phyloP scores from a whole-genome alignment of 257 asterid species.

The Scutellaria baicalensis region DNA sequence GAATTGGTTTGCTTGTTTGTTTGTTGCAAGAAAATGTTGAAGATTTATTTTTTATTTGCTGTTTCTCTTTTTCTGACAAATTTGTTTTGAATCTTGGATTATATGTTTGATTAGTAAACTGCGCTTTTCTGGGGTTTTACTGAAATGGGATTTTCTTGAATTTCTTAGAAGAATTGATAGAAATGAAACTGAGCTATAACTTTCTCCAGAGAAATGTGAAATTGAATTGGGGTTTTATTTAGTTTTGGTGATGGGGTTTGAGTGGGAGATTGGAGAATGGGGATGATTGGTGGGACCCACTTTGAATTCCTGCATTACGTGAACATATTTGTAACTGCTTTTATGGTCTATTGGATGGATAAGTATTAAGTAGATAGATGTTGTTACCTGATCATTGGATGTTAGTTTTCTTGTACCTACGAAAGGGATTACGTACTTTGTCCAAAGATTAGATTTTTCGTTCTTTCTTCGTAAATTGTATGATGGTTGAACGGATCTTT shows the following conservation, averaged over 20 bases:
- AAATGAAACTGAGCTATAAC: background rate
- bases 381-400: conserved; percentile 10
- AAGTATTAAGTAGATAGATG: background rate
- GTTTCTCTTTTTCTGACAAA: background rate
- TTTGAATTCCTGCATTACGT: conserved; percentile 18
- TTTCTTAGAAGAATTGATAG: conserved; percentile 7
- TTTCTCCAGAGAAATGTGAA: background rate
- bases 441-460: background rate
- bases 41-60: background rate
- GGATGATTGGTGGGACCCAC: conserved; percentile 26
- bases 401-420: conserved; percentile 11
- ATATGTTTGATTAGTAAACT: background rate
- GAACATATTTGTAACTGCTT: conserved; percentile 13
- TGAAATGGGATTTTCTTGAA: conserved; percentile 15
- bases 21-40: background rate
- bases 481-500: background rate
- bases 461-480: background rate
- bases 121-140: conserved; percentile 1
- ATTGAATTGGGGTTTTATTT: background rate
- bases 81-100: background rate
- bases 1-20: background rate
- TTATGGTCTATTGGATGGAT: background rate
- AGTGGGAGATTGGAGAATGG: conserved; percentile 9
- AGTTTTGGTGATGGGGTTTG: background rate
- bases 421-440: background rate